Conservation (phyloP, 176 grass and related monocot species). For the Metroxylon sagu region DNA sequence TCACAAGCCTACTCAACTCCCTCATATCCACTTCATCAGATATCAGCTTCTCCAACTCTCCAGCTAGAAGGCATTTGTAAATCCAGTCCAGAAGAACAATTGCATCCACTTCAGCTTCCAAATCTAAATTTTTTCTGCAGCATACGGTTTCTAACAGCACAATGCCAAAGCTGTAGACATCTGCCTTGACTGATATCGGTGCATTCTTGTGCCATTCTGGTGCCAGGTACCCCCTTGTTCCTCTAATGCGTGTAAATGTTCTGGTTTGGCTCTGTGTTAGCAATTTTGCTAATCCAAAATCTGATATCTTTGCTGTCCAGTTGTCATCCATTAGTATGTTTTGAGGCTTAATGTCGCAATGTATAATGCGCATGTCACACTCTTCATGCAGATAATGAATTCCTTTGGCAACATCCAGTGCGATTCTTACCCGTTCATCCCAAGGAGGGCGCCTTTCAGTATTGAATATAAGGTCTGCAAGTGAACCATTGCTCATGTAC, state of each 20-base stretch:
- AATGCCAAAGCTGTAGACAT: conserved; percentile 57
- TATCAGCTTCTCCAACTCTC: too few species aligned
- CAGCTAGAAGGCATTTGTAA: conserved; percentile 9
- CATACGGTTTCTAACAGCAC: conserved; percentile 35
- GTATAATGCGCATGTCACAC: conserved; percentile 26
- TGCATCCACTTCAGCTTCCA: not conserved
- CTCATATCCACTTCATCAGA: too few species aligned
- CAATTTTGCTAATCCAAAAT: conserved; percentile 49
- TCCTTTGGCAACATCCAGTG: conserved; percentile 22
- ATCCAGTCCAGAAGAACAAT: conserved; percentile 16
- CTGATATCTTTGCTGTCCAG: conserved; percentile 39
- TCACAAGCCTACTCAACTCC: too few species aligned
- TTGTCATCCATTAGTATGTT: conserved; percentile 45
- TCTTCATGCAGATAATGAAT: conserved; percentile 43
- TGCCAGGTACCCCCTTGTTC: conserved; percentile 39
- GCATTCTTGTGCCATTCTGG: conserved; percentile 30
- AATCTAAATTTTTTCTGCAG: conserved; percentile 23
- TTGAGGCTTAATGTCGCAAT: conserved; percentile 51
- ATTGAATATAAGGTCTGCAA: conserved; percentile 39
- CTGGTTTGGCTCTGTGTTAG: conserved; percentile 27
- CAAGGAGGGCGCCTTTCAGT: conserved; percentile 11
- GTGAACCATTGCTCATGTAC: conserved; percentile 48
- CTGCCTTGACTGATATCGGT: conserved; percentile 31
- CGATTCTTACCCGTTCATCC: conserved; percentile 23
- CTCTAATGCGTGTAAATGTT: conserved; percentile 33